These are phyloP conservation scores for Alternaria arborescens DNA, from an alignment of 2,329 filamentous ascomycete genomes.

Conservation along the genomic window DNA sequence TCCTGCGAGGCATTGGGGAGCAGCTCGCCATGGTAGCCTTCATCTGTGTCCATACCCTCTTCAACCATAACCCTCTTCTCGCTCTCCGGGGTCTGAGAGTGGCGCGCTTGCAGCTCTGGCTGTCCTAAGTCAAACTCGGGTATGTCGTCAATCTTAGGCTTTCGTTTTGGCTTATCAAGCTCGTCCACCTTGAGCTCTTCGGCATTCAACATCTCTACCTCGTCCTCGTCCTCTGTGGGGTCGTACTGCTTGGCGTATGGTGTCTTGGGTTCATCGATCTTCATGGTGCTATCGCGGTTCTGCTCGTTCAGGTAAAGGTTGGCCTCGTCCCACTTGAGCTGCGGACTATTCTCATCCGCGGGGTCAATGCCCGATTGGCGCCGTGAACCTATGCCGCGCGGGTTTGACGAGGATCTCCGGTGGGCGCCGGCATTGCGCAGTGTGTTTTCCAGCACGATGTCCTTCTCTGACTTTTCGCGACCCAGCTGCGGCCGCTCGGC, in stretches of 20 bases:
- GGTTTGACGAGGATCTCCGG: conserved; percentile 80
- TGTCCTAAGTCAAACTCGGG: conserved; percentile 91
- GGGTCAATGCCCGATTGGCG: conserved; percentile 69
- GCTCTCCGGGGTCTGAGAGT: conserved; percentile 53
- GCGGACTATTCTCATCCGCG: conserved; percentile 69
- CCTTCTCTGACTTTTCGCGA: conserved; percentile 74
- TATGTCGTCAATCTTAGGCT: conserved; percentile 74
- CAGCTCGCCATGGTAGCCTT: conserved; percentile 66
- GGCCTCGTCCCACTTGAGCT: conserved; percentile 97
- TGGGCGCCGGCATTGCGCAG: conserved; percentile 91
- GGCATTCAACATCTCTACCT: conserved; percentile 71
- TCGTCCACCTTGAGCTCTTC: conserved; percentile 75
- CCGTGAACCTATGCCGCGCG: conserved; percentile 73
- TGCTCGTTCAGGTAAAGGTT: conserved; percentile 98
- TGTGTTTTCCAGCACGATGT: conserved; percentile 92
- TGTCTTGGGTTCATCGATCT: conserved; percentile 98
- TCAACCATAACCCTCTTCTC: conserved; percentile 87
- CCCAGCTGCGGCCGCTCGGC: conserved; percentile 54
- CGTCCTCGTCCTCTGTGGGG: conserved; percentile 84
- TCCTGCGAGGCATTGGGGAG: conserved; percentile 66
- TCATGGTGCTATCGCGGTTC: conserved; percentile 95
- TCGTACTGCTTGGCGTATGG: conserved; percentile 94
- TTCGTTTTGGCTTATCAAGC: conserved; percentile 65
- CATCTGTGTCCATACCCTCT: conserved; percentile 49
- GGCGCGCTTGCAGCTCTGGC: conserved; percentile 69